Evolutionary conservation across 2,329 filamentous ascomycete genomes (phyloP), one percentile per base, ranked within the genome.

Genomic region (Xylariaceae sp.): DNA sequence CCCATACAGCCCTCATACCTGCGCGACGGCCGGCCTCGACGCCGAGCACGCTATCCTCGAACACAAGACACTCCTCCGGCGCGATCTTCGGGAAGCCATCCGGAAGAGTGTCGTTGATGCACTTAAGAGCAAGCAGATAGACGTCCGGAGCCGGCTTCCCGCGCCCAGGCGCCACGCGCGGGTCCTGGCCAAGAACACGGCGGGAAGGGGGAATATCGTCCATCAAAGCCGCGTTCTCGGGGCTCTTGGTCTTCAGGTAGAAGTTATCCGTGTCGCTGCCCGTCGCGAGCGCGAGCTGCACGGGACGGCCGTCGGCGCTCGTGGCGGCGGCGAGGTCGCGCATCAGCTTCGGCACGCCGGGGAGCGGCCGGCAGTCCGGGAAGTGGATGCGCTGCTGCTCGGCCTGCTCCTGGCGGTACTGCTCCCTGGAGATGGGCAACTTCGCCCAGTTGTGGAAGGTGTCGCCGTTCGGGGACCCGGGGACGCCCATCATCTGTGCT

Each of bases 71-170:
- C 67, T 90, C 85, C 45, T 77, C 77, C 0, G 85, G 84, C 60
- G 66, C 71, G 50, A 90, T 81, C 13, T 57, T 36, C 18, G 71
- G 64, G 59, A 80, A 75, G 0, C 72, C 74, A 39, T 74, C 73
- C 2, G 72, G 69, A 13, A 84, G 64, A 2, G 76, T 72, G 19
- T 73, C 74, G 66, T 89, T 89, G 54, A 89, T 77, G 0, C 76
- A 80, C 64, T 83, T 74, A 43, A 90, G 69, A 0, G 86, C 86
- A 1, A 89, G 70, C 8, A 88, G 69, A 64, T 88, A 90, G 49
- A 89, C 89, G 66, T 90, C 86, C 2, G 86, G 86, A 8, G 85
- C 77, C 1, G 87, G 87, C 67, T 90, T 90, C 1, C 86, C 86
- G 21, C 83, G 69, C 1, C 76, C 26, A 8, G 26, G 26, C 26